Percentiles rank a stretch among this genome's conserved stretches.
Evolutionary conservation across 148 eudicot species (phyloP).

Genomic region (Vaccinium macrocarpon): DNA sequence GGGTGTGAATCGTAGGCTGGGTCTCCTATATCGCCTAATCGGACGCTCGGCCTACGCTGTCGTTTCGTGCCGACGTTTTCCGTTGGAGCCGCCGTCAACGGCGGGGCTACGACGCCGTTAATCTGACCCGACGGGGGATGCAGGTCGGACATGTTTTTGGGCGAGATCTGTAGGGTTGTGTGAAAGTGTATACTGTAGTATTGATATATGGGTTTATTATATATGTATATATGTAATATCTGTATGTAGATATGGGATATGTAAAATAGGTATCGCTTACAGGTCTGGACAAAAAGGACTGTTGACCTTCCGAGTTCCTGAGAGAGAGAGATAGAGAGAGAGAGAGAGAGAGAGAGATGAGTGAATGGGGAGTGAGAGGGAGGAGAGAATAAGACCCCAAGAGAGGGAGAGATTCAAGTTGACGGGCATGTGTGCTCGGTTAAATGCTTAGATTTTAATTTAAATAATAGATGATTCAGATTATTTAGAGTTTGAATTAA

Average conservation of each 20-base stretch:
- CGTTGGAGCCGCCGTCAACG: background rate
- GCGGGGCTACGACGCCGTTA: constrained; percentile 19
- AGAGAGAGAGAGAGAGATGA: background rate
- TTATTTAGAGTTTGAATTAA: no score
- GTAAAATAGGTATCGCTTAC: background rate
- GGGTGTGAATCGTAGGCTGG: constrained; percentile 20
- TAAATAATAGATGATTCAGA: no score
- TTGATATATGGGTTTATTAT: no score
- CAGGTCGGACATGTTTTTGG: constrained; percentile 23
- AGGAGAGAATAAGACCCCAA: background rate
- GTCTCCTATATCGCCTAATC: constrained; percentile 42
- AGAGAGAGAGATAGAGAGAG: constrained; percentile 2
- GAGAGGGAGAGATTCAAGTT: background rate
- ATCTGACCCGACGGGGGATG: constrained; percentile 22
- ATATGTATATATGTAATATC: no score
- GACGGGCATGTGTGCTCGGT: background rate
- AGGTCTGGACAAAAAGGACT: background rate
- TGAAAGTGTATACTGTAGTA: background rate
- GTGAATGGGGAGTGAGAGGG: background rate
- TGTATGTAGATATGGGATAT: background rate
- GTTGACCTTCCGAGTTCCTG: background rate
- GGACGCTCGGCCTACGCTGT: constrained; percentile 47
- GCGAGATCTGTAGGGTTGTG: background rate
- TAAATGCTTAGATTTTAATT: no score
- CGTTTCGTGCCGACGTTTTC: constrained; percentile 30